phyloP scores from a whole-genome alignment of 768 basidiomycete genomes.

The Epithele typhae region DNA sequence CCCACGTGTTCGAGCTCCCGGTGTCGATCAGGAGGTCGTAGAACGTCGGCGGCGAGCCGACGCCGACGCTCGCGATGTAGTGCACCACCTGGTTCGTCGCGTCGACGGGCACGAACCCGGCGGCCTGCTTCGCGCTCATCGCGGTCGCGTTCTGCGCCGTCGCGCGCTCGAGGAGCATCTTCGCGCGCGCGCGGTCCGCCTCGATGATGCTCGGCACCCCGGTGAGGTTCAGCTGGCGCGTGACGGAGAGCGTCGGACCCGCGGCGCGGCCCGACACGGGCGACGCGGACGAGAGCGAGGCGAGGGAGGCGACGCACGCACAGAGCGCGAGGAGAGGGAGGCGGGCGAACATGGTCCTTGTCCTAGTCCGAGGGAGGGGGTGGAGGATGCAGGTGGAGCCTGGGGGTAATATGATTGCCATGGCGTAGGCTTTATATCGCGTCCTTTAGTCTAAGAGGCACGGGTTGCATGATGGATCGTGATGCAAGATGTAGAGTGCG shows the following conservation, averaged over 20 bases:
- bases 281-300: neutral
- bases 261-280: constrained; percentile 11
- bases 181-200: constrained; percentile 17
- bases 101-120: constrained; percentile 1
- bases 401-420: neutral
- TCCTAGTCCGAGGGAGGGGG: neutral
- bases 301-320: neutral
- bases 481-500: too few relatives aligned
- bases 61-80: constrained; percentile 30
- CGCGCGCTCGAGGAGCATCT: constrained; percentile 4
- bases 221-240: constrained; percentile 14
- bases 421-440: neutral
- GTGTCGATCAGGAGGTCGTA: constrained; percentile 25
- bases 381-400: neutral
- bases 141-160: neutral
- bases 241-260: constrained; percentile 10
- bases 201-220: constrained; percentile 7
- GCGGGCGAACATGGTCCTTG: neutral
- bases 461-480: too few relatives aligned
- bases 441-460: too few relatives aligned
- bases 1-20: constrained; percentile 23
- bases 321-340: neutral
- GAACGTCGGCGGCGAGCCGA: constrained; percentile 43
- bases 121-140: neutral
- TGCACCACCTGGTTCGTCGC: constrained; percentile 17